These are phyloP conservation scores for Neurospora tetraspora DNA, from an alignment of 495 filamentous ascomycete species.

Conservation along the genomic window DNA sequence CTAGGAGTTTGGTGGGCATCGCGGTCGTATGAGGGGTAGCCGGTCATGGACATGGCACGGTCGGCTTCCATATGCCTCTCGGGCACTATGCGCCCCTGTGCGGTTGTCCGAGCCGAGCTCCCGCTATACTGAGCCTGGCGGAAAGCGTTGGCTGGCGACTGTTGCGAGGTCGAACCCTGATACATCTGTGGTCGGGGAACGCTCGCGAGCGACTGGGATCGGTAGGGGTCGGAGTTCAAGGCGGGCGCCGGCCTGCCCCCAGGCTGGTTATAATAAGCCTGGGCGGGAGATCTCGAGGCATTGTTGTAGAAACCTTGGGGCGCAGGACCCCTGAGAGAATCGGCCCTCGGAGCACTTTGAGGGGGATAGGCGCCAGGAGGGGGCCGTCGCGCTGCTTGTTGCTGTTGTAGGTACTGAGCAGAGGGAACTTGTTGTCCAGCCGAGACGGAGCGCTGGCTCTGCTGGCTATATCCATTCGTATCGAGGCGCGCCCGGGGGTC, in stretches of 20 bases:
- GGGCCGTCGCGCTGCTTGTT: conserved; percentile 25
- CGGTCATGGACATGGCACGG: conserved; percentile 89
- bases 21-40: conserved; percentile 61
- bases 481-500: conserved; percentile 19
- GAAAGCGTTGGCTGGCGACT: conserved; percentile 60
- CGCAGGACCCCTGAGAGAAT: conserved; percentile 29
- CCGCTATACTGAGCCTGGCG: conserved; percentile 61
- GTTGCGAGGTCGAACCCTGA: conserved; percentile 53
- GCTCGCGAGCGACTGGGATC: conserved; percentile 85
- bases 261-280: conserved; percentile 37
- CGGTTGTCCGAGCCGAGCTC: conserved; percentile 64
- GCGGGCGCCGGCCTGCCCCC: conserved; percentile 51
- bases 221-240: conserved; percentile 72
- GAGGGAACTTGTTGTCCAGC: conserved; percentile 32
- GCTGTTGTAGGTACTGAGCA: conserved; percentile 27
- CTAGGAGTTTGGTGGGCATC: conserved; percentile 83
- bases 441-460: conserved; percentile 41
- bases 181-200: conserved; percentile 56
- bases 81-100: conserved; percentile 81
- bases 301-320: conserved; percentile 46
- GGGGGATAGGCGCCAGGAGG: conserved; percentile 45
- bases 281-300: conserved; percentile 42
- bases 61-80: conserved; percentile 69
- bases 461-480: conserved; percentile 49
- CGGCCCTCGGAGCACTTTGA: conserved; percentile 13